Base-by-base conservation (phyloP, 495 filamentous ascomycete species). In the Hypoxylon lienhwacheense region DNA sequence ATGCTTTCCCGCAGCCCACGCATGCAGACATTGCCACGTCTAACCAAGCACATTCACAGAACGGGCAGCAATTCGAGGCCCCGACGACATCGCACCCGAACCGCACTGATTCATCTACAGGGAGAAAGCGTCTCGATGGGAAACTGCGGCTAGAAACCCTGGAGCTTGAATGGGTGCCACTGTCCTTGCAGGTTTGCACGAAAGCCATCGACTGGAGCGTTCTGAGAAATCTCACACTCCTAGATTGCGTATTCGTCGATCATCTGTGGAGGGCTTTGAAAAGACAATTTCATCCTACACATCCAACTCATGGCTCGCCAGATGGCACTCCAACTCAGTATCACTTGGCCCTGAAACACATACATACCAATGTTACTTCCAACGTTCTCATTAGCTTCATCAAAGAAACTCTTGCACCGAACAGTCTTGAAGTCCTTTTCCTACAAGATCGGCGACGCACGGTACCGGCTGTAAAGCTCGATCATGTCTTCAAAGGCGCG, bases 291-390 rank as follows among this genome's bases (percentile, higher is more conserved):
- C 75, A 82, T 22, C 90, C 91, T n/a, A 66, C 69, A 2, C 46
- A 67, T 14, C 50, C 64, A 36, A 8, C 31, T 41, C 43, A 66
- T 36, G 48, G 61, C 40, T 41, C 69, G 15, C 54, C 60, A 24
- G 44, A 65, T 40, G 65, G 64, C 32, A 47, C 65, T 0, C 47
- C 73, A 3, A 49, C 68, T 3, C 83, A 89, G 24, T 96, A 90
- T 61, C 76, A 77, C 22, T 70, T 97, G 4, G 83, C 81, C 0
- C 71, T 97, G 35, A 92, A 87, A 66, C 81, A 86, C 54, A 78
- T 97, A 8, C 89, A 95, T 53, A 95, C 88, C 0, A 89, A 96
- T 65, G 74, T 74, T 7, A 87, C 91, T n/a, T 90, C 89, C 0
- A 71, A 81, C 14, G 78, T 84, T 16, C 70, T 97, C n/a, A 82